Evolutionary conservation across 345 rosid genomes (phyloP), one percentile per base, ranked within the genome.

Genomic region (Pelargonium nanum): DNA sequence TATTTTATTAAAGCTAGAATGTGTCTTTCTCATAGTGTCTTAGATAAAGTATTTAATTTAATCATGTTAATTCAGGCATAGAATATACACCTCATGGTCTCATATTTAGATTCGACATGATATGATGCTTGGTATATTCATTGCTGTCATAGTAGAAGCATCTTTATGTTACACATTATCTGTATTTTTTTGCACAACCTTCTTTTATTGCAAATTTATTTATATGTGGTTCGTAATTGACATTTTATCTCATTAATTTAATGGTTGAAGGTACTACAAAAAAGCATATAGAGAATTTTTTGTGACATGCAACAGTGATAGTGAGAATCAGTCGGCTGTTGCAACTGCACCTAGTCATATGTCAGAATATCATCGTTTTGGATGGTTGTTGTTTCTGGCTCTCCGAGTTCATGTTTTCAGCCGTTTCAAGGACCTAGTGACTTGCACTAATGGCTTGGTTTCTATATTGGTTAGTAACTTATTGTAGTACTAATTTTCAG

Each of bases 371-470:
- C 79, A 84, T 69, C 94, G 83, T n/a, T 89, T 93, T 59, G 99
- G 97, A 63, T 93, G 99, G 99, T 55, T 89, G 69, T 79, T 89
- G 69, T 87, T 93, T 81, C 72, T 89, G 83, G 95, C 88, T 8
- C 96, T 93, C 61, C 89, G 99, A 24, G 77, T 81, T 56, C 91
- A 87, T 69, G 91, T 84, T 13, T 85, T 85, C 68, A 77, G 96
- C 69, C 83, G 89, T 45, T 84, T 84, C 73, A 89, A 85, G 75
- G 97, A 93, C 75, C 80, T 93, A 24, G 89, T 85, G 68, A 85
- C 96, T 44, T 87, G 96, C 78, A 74, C 85, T 22, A 89, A 87
- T 74, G 97, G 94, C 65, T 72, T 89, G 74, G 89, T 87, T 61
- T 87, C 96, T 64, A 70, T 93, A 69, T 74, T 89, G 99, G 97